Base-by-base conservation (phyloP, 257 asterid genomes). In the Jacaranda copaia region DNA sequence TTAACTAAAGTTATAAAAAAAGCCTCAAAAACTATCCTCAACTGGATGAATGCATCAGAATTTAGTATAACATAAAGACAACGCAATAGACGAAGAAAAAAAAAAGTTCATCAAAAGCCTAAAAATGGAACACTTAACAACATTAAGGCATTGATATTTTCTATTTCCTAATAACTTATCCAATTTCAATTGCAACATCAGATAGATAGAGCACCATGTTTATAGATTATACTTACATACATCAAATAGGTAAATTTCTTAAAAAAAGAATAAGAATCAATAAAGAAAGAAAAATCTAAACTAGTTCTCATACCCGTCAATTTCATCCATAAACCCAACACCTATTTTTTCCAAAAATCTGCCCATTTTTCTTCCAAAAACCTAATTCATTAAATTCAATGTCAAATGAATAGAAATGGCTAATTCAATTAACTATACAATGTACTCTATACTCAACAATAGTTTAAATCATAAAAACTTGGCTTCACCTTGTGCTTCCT, bases 371-470 rank as follows among this genome's bases (percentile, higher is more conserved):
- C 32, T 25, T 25, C 32, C 32, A 25, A 25, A 25, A 25, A 25
- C 32, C 32, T 2, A 25, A 25, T n/a, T n/a, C 32, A 25, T 2
- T 2, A 1, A 25, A 2, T 25, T 25, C n/a, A n/a, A n/a, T n/a
- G 32, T 25, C 2, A 25, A 25, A 25, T n/a, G n/a, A 25, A 25
- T 25, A 25, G 2, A 25, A 25, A 25, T 25, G 32, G 69, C 52
- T 53, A 48, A 2, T 49, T 25, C 14, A 62, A 51, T 48, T 39
- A 70, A 48, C 71, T 61, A 70, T 62, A 78, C 77, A 78, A 62
- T 51, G 32, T 19, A 59, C 16, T 49, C 77, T 71, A 78, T 69
- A 48, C 72, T 61, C 49, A 9, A 59, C 14, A 46, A 36, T 14
- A 78, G n/a, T 16, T 35, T 60, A 8, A 77, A 59, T 32, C 12